Evolutionary conservation across 164 flowering plant genomes (phyloP).

Genomic region (Piper longum): DNA sequence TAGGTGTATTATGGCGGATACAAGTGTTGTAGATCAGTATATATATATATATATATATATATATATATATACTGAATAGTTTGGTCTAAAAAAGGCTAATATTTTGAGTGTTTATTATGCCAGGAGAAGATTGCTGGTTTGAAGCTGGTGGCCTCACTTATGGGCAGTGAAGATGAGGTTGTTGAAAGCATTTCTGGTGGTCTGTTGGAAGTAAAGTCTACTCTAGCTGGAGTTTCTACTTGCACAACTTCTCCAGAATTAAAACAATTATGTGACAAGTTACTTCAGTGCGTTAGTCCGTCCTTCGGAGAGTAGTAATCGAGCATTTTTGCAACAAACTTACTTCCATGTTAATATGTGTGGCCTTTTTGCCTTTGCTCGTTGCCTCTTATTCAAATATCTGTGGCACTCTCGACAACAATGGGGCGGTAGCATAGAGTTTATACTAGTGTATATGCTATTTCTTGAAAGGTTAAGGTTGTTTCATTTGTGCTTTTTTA

Average conservation of each 20-base stretch:
- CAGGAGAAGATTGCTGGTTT: conserved; percentile 74
- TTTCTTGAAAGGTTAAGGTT: too few species aligned
- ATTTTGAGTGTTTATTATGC: too few species aligned
- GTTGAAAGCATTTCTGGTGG: conserved; percentile 42
- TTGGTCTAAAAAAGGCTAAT: neutral
- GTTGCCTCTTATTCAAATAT: too few species aligned
- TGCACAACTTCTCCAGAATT: conserved; percentile 31
- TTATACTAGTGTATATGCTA: too few species aligned
- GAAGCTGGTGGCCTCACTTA: conserved; percentile 62
- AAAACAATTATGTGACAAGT: conserved; percentile 34
- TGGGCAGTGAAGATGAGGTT: conserved; percentile 65
- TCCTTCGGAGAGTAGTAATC: neutral
- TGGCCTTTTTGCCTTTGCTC: too few species aligned
- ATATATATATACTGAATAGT: neutral
- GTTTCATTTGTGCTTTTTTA: too few species aligned
- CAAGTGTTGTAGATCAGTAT: too few species aligned
- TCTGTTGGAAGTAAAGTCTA: conserved; percentile 43
- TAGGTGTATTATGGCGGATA: too few species aligned
- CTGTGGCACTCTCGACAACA: too few species aligned
- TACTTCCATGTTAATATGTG: too few species aligned
- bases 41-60: neutral
- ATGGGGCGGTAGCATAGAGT: too few species aligned
- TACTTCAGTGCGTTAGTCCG: conserved; percentile 33
- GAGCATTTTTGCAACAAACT: too few species aligned
- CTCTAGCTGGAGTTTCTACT: conserved; percentile 28